phyloP scores from a whole-genome alignment of 2,329 filamentous ascomycete genomes.

The Aspergillus cejpii region DNA sequence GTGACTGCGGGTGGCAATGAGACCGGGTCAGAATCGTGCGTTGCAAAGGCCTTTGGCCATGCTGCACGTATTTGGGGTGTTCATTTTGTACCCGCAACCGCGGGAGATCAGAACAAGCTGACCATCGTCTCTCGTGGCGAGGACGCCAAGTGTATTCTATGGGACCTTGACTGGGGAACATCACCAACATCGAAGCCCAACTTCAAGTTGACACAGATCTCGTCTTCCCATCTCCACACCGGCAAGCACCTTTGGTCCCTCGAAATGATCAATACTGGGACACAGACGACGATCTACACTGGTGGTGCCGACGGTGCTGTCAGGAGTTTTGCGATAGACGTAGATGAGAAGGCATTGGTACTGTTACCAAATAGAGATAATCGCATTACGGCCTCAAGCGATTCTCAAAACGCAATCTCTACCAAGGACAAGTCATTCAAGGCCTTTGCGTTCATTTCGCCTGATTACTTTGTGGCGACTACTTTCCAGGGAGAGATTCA shows the following conservation, averaged over 20 bases:
- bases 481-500: constrained; percentile 28
- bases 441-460: constrained; percentile 31
- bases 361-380: constrained; percentile 14
- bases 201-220: constrained; percentile 37
- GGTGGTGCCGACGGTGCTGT: constrained; percentile 79
- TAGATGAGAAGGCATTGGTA: constrained; percentile 10
- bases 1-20: constrained; percentile 27
- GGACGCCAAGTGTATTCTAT: constrained; percentile 69
- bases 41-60: constrained; percentile 79
- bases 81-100: constrained; percentile 50
- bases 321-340: constrained; percentile 26
- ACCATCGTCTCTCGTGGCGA: constrained; percentile 74
- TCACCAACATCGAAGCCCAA: constrained; percentile 9
- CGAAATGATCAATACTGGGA: constrained; percentile 34
- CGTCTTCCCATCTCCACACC: constrained; percentile 59
- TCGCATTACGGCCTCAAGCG: constrained; percentile 7
- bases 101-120: constrained; percentile 28
- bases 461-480: constrained; percentile 29
- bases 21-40: constrained; percentile 40
- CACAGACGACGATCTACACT: constrained; percentile 51
- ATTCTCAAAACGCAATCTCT: constrained; percentile 9
- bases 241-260: constrained; percentile 91
- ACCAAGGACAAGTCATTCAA: constrained; percentile 18
- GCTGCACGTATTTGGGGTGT: constrained; percentile 84
- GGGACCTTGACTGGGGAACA: constrained; percentile 50